Conservation (phyloP, 352 stramenopile species). For the Pythium diclinum region DNA sequence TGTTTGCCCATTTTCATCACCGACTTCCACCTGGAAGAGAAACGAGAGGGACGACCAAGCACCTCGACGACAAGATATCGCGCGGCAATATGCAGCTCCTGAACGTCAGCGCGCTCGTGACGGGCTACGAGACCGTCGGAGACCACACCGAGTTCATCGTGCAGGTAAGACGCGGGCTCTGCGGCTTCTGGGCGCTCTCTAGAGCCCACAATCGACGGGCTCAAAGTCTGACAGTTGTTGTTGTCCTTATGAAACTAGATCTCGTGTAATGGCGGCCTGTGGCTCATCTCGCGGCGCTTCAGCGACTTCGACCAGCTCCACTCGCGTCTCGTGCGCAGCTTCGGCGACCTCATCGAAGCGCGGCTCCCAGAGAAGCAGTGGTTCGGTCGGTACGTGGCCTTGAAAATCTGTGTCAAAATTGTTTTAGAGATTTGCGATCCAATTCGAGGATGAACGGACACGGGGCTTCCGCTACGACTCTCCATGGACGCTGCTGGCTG, state of each 20-base stretch:
- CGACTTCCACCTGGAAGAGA: constrained; percentile 3
- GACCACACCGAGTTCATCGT: constrained; percentile 87
- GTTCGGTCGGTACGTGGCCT: constrained; percentile 69
- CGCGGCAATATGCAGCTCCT: constrained; percentile 46
- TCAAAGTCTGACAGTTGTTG: not conserved
- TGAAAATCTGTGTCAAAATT: too few species aligned
- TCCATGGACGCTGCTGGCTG: not conserved
- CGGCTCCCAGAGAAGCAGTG: constrained; percentile 82
- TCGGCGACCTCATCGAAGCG: constrained; percentile 69
- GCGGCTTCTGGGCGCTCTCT: not conserved
- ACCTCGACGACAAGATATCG: not conserved
- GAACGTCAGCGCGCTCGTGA: constrained; percentile 79
- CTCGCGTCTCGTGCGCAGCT: constrained; percentile 62
- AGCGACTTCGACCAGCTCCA: constrained; percentile 89
- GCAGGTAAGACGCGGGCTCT: constrained; percentile 32
- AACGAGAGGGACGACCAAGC: not conserved
- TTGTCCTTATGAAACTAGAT: constrained; percentile 46
- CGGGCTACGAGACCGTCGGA: constrained; percentile 76
- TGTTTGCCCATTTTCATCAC: constrained; percentile 5
- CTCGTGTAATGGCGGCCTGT: constrained; percentile 79
- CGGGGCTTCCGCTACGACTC: constrained; percentile 18
- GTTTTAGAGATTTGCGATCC: not conserved
- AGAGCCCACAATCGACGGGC: not conserved
- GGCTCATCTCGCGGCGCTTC: constrained; percentile 80
- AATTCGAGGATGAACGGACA: constrained; percentile 17